Base-by-base conservation (phyloP, 306 rosid species). In the Cicer judaicum region DNA sequence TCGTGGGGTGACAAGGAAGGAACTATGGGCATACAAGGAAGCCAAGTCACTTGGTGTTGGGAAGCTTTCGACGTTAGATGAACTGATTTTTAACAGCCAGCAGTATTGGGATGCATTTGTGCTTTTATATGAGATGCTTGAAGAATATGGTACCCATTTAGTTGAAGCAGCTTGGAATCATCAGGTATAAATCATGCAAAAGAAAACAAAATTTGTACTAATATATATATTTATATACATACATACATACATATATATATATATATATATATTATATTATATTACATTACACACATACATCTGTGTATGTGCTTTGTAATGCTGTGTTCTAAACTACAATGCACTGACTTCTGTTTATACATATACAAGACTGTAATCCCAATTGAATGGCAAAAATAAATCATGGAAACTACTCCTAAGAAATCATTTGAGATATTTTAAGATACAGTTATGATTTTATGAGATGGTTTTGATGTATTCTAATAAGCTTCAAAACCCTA, bases 121-220 rank as follows among this genome's bases (percentile, higher is more conserved):
- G 43, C 92, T 93, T 77, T 75, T 93, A 49, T 91, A 93, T 77
- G 98, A 93, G 80, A 93, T 93, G 97, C 98, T 93, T 68, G 98
- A 93, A 84, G 98, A 91, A 83, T 93, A 85, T 87, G 98, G 97
- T 65, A 91, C 94, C 73, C 98, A 93, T 86, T 86, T 93, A 80
- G 93, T 93, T 88, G 97, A 93, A 84, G 98, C 98, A 64, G 98
- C 97, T 52, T 93, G 98, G 98, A 87, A 89, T 79, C 91, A 85
- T 82, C 98, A 93, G 96, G 98, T 93, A 42, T 46, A 59, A 59
- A 63, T 73, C 54, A 48, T 55, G 46, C 46, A 42, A 42, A 7
- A 7, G 46, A 42, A 9, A 42, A 42, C 46, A 8, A 42, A 42
- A 7, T 42, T 29, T 29, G 36, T 29, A 29, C 36, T 29, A 29